phyloP scores from a whole-genome alignment of 768 basidiomycete species.

The Serendipita sp. region DNA sequence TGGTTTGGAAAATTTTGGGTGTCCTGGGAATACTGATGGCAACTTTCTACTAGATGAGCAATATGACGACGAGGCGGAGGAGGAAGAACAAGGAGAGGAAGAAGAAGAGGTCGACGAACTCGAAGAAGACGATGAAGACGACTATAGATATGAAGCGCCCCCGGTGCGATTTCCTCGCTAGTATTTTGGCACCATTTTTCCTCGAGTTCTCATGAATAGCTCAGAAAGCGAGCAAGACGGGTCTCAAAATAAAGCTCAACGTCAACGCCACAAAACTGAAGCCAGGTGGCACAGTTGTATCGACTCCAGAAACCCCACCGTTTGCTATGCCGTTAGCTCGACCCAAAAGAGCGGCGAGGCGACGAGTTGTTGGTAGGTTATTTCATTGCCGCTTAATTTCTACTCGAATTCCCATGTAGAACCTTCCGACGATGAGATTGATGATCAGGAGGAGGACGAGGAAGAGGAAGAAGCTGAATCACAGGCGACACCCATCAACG shows the following conservation, averaged over 20 bases:
- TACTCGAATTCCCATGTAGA: neutral
- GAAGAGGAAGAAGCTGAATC: neutral
- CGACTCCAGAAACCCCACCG: conserved; percentile 1
- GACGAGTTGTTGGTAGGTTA: neutral
- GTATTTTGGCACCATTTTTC: neutral
- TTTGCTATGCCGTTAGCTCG: neutral
- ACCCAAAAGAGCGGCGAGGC: neutral
- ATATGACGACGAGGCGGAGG: neutral
- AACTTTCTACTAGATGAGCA: neutral
- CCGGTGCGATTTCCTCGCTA: neutral
- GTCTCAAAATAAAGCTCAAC: conserved; percentile 5
- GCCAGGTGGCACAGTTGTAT: neutral
- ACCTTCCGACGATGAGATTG: neutral
- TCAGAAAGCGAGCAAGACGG: neutral
- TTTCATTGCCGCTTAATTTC: too few relatives aligned
- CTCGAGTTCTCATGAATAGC: neutral
- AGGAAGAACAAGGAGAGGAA: neutral
- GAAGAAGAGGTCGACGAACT: conserved; percentile 5
- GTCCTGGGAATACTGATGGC: neutral
- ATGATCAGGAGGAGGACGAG: neutral
- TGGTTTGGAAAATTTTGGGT: neutral
- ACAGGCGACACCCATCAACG: neutral
- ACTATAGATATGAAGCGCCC: neutral
- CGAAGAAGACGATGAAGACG: conserved; percentile 5
- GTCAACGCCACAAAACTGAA: neutral